These are phyloP conservation scores for Exophiala sideris DNA, from an alignment of 2,329 filamentous ascomycete species.

Conservation along the genomic window DNA sequence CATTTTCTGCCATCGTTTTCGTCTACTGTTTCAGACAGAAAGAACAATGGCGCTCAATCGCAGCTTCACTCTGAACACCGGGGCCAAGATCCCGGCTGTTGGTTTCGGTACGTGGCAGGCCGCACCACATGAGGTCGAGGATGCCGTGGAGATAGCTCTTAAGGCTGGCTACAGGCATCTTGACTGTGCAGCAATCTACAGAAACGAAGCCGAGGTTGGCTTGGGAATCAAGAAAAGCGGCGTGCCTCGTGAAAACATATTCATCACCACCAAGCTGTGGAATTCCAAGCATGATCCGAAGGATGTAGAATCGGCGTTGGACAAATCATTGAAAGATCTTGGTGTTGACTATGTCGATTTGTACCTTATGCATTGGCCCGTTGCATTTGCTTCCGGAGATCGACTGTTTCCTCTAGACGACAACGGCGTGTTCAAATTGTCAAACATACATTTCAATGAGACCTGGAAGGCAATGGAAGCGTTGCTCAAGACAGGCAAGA, in stretches of 20 bases:
- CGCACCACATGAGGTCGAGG: slow-evolving; percentile 43
- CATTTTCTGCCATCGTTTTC: no score
- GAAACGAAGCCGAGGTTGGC: slow-evolving; percentile 51
- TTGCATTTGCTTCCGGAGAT: slow-evolving; percentile 47
- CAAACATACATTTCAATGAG: slow-evolving; percentile 27
- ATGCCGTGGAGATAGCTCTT: slow-evolving; percentile 47
- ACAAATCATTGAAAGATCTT: slow-evolving; percentile 50
- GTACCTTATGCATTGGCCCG: slow-evolving; percentile 51
- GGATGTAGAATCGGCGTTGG: slow-evolving; percentile 48
- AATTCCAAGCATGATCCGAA: slow-evolving; percentile 53
- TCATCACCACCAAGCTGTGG: slow-evolving; percentile 62
- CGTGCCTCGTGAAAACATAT: slow-evolving; percentile 24
- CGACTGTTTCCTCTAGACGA: slow-evolving; percentile 46
- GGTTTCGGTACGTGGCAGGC: slow-evolving; percentile 40
- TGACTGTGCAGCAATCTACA: slow-evolving; percentile 34
- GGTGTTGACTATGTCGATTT: slow-evolving; percentile 54
- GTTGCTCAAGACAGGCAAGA: slow-evolving; percentile 40
- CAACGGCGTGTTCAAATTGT: slow-evolving; percentile 31
- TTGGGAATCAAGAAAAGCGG: slow-evolving; percentile 38
- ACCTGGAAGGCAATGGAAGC: slow-evolving; percentile 50
- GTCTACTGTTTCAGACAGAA: no score
- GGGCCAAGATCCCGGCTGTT: slow-evolving; percentile 33
- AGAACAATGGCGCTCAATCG: slow-evolving; percentile 19
- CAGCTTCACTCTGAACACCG: slow-evolving; percentile 33
- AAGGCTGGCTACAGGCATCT: slow-evolving; percentile 37